Evolutionary conservation across 257 asterid species (phyloP), one percentile per base, ranked within the genome.

Genomic region (Misopates orontium): DNA sequence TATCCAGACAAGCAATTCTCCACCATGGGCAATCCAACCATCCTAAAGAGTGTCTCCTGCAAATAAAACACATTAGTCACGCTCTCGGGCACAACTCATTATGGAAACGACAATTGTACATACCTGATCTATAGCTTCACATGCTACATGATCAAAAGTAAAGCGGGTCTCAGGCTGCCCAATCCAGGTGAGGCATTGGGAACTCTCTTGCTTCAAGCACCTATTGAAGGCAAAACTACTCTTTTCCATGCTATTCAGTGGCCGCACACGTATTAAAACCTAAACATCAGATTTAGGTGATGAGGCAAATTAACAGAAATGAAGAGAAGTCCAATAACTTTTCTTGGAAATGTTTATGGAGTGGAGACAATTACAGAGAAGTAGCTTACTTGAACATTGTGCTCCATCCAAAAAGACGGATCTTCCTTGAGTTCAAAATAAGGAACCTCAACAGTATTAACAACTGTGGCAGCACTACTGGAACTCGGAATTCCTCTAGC

Each of bases 1-100:
- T 94, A 94, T 59, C 97, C 99, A 23, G 97, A 88, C 80, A 94
- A 77, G 77, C 96, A 94, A 69, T 94, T 94, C 81, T 94, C 99
- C 40, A 94, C 96, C 97, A 94, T 94, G 23, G 97, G 96, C 87
- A 94, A 78, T 48, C 99, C 99, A 74, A 83, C 96, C 85, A 94
- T 79, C 77, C 90, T 75, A 73, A 94, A 94, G 60, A 94, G 89
- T 62, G 94, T 90, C 75, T 94, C 99, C 99, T 90, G 87, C 73
- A 78, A 64, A 82, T 55, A 19, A 18, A 67, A 49, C 56, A 65
- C 47, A 62, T 72, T 23, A 75, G 68, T 31, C 47, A 53, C 52
- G 36, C 47, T 32, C 41, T 44, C 57, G n/a, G 57, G 40, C 66
- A 66, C 36, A 64, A 48, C 10, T 54, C 67, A 56, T 44, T 57